A percentile compares a stretch with the other conserved stretches of the same genome.
Conservation (phyloP, 1,284 basidiomycete species). For the Apiotrichum mycotoxinovorans region DNA sequence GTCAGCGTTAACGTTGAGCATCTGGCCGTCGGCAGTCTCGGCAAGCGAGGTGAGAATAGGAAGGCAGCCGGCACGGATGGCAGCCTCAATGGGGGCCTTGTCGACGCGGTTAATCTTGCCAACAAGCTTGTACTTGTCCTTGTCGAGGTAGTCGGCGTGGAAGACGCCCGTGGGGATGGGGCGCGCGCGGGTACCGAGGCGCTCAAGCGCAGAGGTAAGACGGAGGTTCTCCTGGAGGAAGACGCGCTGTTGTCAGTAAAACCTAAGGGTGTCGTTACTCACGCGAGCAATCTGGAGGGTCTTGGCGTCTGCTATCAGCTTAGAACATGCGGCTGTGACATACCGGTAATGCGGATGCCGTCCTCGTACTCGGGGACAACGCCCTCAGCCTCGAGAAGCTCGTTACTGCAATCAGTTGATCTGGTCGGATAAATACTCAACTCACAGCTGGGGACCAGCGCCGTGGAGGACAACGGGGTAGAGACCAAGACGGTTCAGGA, state of each 20-base stretch:
- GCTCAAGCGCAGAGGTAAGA: conserved; percentile 83
- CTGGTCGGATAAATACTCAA: neutral
- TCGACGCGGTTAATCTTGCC: conserved; percentile 89
- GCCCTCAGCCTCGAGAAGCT: conserved; percentile 82
- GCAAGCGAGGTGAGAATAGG: conserved; percentile 90
- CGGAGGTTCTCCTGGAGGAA: conserved; percentile 94
- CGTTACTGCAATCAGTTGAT: conserved; percentile 55
- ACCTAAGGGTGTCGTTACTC: neutral
- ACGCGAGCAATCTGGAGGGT: conserved; percentile 81
- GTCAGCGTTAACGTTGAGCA: conserved; percentile 94
- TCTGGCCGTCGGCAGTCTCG: conserved; percentile 86
- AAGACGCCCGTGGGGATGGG: conserved; percentile 95
- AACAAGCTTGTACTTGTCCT: conserved; percentile 88
- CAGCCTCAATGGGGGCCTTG: conserved; percentile 89
- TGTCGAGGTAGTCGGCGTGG: conserved; percentile 89
- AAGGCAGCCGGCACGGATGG: conserved; percentile 86
- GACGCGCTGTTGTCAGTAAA: conserved; percentile 56
- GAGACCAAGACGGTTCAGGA: conserved; percentile 86
- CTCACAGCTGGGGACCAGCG: conserved; percentile 77
- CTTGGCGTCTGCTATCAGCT: conserved; percentile 64
- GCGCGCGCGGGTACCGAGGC: conserved; percentile 86
- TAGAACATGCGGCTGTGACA: conserved; percentile 29
- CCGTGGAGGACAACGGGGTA: conserved; percentile 94
- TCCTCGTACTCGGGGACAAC: conserved; percentile 92
- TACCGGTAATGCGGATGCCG: conserved; percentile 88